Base-by-base conservation (phyloP, 495 filamentous ascomycete species). In the Copromyces sp. region DNA sequence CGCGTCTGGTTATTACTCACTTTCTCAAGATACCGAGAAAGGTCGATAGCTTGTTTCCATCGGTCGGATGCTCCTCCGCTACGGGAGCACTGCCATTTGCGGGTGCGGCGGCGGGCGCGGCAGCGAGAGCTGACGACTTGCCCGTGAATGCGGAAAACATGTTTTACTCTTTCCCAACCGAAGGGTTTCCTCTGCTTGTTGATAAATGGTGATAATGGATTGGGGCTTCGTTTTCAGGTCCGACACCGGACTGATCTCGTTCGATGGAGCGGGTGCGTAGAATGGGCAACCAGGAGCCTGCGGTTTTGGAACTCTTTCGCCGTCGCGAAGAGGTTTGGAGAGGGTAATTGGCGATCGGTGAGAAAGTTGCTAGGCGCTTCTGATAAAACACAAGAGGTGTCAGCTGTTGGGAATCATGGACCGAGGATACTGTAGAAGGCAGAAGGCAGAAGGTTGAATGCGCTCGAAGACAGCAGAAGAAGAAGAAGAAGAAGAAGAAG, bases 1-100 rank as follows among this genome's bases (percentile, higher is more conserved):
- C 53, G 53, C 20, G 53, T 61, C 20, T 61, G 29, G 29, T 4
- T 8, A 8, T 35, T 12, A 80, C 89, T 81, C 86, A 94, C 91
- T 91, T 94, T 78, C 90, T 87, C 72, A 97, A 81, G 72, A 97
- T 94, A 70, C 89, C 88, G 44, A 97, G 82, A 76, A 97, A 94
- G 0, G 91, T 94, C 80, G 88, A 90, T 69, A 97, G 84, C 83
- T 95, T 95, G 39, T 91, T 93, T 70, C 88, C 89, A 69, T 97
- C 93, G 82, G 93, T 93, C 65, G 90, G 87, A 29, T 85, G 81
- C 78, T 92, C 92, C 76, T 93, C 77, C 14, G 70, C 69, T 24
- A 45, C 47, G 5, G 72, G 41, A 35, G 53, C 53, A 35, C 53
- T 65, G 8, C 53, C 53, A 35, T 65, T 29, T 35, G 53, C 29